Evolutionary conservation across 2,329 filamentous ascomycete species (phyloP), one percentile per base, ranked within the genome.

Genomic region (Sclerotinia glacialis): DNA sequence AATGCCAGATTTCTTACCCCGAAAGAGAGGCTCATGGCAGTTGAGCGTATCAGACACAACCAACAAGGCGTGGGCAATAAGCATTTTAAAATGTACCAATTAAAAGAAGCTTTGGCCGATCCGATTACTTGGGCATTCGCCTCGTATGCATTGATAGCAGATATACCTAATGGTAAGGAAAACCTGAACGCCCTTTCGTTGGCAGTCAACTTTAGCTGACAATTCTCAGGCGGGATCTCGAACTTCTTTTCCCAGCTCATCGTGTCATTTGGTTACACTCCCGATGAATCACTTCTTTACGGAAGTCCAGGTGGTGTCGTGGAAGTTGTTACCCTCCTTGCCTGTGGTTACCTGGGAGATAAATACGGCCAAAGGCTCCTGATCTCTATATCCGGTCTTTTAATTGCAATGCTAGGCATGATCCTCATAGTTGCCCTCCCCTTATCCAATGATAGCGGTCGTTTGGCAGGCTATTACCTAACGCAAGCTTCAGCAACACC

Each of bases 191-290:
- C 21, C 12, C 1, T 28, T 28, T 59, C 26, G 7, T 21, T 50
- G 12, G 5, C 8, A 23, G 21, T 23, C 5, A 6, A 5, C 23
- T 8, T n/a, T 18, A 42, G 42, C 54, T 68, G 52, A 71, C 42
- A 26, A 52, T n/a, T 4, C 14, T 14, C 42, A 74, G 72, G 85
- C 7, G 85, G 85, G 18, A 84, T 86, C 59, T 80, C 79, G 0
- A 86, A 85, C 66, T 87, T 86, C 69, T 83, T 83, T 61, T 86
- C 83, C 0, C 78, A 86, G 59, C 84, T 87, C 60, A 86, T 87
- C 70, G 74, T 85, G 66, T 83, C 83, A 12, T 76, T 77, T 55
- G 75, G 75, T 9, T 77, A 75, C 67, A 75, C 71, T 16, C 63
- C 74, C 1, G 72, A 76, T 26, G 60, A 76, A 55, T 75, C 74